Evolutionary conservation across 176 grass and related monocot species (phyloP).

Genomic region (Leersia perrieri): DNA sequence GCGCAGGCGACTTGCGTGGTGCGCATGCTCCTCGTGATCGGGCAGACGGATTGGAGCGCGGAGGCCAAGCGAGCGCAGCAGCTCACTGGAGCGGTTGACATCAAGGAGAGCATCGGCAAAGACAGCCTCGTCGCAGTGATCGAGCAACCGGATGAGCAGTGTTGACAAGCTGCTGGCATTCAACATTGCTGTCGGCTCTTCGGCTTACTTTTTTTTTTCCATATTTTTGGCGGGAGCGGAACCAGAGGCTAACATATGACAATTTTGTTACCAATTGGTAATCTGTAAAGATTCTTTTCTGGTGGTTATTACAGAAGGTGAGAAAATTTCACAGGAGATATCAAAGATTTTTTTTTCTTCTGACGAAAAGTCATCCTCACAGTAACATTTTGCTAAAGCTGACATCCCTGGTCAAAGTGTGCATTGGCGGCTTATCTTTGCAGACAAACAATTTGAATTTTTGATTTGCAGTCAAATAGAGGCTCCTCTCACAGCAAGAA

Average conservation of each 20-base stretch:
- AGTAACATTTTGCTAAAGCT: neutral
- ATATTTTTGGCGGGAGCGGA: slow-evolving; percentile 55
- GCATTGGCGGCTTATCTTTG: neutral
- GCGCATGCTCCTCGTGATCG: slow-evolving; percentile 67
- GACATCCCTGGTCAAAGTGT: neutral
- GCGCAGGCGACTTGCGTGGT: slow-evolving; percentile 65
- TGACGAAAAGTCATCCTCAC: neutral
- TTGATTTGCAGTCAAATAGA: neutral
- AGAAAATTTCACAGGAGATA: neutral
- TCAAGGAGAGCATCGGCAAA: neutral
- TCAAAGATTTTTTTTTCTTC: neutral
- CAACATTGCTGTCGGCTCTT: neutral
- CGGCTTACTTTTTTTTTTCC: slow-evolving; percentile 5
- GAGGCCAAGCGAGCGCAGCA: slow-evolving; percentile 66
- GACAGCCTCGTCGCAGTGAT: neutral
- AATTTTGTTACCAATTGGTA: slow-evolving; percentile 49
- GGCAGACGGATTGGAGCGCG: slow-evolving; percentile 54
- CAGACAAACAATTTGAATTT: neutral
- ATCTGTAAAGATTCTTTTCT: slow-evolving; percentile 41
- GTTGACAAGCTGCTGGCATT: slow-evolving; percentile 17
- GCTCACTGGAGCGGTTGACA: slow-evolving; percentile 45
- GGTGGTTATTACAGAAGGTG: neutral
- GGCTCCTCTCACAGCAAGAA: neutral
- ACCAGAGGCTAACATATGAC: slow-evolving; percentile 29
- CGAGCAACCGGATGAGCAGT: slow-evolving; percentile 24